Percentiles rank a stretch among this genome's conserved stretches.
phyloP scores from a whole-genome alignment of 225 moss, liverwort and hornwort genomes.

The Lunularia cruciata region DNA sequence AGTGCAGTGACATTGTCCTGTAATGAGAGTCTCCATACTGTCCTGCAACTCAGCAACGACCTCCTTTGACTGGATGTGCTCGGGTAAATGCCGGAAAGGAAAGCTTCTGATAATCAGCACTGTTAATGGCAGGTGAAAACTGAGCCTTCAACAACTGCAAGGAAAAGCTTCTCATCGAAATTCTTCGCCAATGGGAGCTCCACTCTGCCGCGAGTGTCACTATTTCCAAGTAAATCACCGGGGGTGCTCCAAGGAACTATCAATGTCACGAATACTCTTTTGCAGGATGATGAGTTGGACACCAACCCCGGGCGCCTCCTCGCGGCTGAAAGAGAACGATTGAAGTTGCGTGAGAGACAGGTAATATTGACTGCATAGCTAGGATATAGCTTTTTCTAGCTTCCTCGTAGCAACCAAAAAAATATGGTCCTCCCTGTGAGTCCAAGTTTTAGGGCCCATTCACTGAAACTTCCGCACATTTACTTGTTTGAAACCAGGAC shows the following conservation, averaged over 20 bases:
- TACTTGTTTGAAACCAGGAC: constrained; percentile 45
- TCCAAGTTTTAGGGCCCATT: too few species aligned
- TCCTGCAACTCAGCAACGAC: too few species aligned
- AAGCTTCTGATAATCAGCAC: background rate
- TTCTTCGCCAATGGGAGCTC: constrained; percentile 41
- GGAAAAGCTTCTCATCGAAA: constrained; percentile 43
- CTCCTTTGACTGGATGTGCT: too few species aligned
- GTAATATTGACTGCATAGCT: constrained; percentile 27
- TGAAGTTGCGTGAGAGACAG: constrained; percentile 79
- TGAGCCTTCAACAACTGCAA: constrained; percentile 20
- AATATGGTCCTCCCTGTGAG: too few species aligned
- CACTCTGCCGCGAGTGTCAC: constrained; percentile 30
- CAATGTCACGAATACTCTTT: constrained; percentile 31
- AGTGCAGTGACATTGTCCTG: background rate
- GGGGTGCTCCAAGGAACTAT: constrained; percentile 23
- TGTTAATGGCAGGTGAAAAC: constrained; percentile 43
- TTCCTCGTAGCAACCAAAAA: too few species aligned
- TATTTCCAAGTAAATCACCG: constrained; percentile 37
- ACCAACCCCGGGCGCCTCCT: constrained; percentile 58
- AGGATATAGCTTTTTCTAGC: too few species aligned
- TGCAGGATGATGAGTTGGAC: constrained; percentile 58
- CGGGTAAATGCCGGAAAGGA: too few species aligned
- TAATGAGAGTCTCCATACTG: background rate
- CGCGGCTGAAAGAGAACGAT: constrained; percentile 65
- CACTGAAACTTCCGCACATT: too few species aligned